A percentile compares a stretch with the other conserved stretches of the same genome.
Conservation (phyloP, 768 basidiomycete genomes). For the Rhodotorula graminis region DNA sequence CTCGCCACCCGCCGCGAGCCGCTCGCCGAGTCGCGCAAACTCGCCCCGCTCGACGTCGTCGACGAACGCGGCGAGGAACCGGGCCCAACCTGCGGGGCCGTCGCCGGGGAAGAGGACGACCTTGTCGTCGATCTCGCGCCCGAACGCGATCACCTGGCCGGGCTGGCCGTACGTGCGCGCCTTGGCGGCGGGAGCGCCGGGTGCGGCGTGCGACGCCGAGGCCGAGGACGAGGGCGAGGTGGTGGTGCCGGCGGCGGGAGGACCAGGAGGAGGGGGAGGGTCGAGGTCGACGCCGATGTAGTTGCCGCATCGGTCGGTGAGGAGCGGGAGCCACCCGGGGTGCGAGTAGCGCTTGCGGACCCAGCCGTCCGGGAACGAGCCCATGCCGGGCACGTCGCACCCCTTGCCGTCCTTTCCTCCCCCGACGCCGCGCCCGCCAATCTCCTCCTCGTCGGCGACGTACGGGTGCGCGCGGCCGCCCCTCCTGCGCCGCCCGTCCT, state of each 20-base stretch:
- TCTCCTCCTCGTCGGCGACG: not conserved
- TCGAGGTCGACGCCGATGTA: conserved; percentile 94
- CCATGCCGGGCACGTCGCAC: conserved; percentile 58
- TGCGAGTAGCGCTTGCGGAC: conserved; percentile 84
- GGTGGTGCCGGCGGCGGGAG: too few relatives aligned
- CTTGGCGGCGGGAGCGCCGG: not conserved
- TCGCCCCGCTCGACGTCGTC: conserved; percentile 90
- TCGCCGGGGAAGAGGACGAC: conserved; percentile 91
- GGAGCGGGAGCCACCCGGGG: conserved; percentile 92
- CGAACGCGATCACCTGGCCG: conserved; percentile 96
- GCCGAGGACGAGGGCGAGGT: not conserved
- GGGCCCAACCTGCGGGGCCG: conserved; percentile 85
- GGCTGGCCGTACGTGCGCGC: conserved; percentile 53
- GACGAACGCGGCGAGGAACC: conserved; percentile 83
- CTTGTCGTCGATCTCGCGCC: conserved; percentile 97
- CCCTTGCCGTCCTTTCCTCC: not conserved
- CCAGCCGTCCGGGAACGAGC: conserved; percentile 83
- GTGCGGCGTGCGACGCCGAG: not conserved
- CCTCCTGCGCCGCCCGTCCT: not conserved
- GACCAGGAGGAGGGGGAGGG: conserved; percentile 52
- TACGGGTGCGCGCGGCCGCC: conserved; percentile 12
- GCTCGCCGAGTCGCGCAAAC: conserved; percentile 45
- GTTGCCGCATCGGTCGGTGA: conserved; percentile 89
- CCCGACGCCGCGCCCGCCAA: not conserved
- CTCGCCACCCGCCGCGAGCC: conserved; percentile 1